phyloP scores from a whole-genome alignment of 1,284 basidiomycete species.

The Lignosus rhinocerotis region DNA sequence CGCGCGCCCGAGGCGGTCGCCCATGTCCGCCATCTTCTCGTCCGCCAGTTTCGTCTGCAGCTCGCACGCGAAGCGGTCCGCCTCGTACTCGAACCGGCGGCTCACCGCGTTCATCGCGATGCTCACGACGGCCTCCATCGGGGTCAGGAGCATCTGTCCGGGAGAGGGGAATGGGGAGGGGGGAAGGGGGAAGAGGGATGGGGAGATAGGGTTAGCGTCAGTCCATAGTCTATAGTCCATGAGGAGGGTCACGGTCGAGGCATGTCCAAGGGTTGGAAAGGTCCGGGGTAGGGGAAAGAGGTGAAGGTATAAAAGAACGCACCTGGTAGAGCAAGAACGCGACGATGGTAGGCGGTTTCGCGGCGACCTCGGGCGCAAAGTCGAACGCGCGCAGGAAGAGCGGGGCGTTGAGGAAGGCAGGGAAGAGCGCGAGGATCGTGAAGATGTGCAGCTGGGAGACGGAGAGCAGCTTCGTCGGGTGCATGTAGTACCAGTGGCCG shows the following conservation, averaged over 20 bases:
- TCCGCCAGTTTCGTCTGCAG: conserved; percentile 51
- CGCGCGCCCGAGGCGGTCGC: conserved; percentile 77
- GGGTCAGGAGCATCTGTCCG: conserved; percentile 75
- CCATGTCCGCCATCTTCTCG: conserved; percentile 68
- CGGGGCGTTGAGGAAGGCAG: conserved; percentile 83
- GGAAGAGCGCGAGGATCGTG: conserved; percentile 85
- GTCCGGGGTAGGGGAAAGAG: too few relatives aligned
- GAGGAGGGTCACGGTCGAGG: too few relatives aligned
- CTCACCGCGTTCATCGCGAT: conserved; percentile 82
- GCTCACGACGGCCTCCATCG: conserved; percentile 77
- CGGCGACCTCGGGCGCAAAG: conserved; percentile 70
- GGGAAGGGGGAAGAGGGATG: not conserved
- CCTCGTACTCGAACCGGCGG: conserved; percentile 87
- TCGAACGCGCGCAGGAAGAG: conserved; percentile 86
- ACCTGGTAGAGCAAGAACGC: conserved; percentile 88
- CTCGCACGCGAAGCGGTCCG: conserved; percentile 80
- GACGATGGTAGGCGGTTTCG: conserved; percentile 79
- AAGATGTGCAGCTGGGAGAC: conserved; percentile 89
- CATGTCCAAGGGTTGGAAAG: not conserved
- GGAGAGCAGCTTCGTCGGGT: conserved; percentile 86
- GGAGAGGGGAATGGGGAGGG: not conserved
- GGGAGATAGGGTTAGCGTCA: not conserved
- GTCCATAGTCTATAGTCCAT: too few relatives aligned
- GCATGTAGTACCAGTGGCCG: conserved; percentile 91
- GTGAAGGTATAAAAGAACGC: conserved; percentile 6